A percentile compares a stretch with the other conserved stretches of the same genome.
phyloP scores from a whole-genome alignment of 169 alveolate genomes.

The Cryptosporidium viatorum region DNA sequence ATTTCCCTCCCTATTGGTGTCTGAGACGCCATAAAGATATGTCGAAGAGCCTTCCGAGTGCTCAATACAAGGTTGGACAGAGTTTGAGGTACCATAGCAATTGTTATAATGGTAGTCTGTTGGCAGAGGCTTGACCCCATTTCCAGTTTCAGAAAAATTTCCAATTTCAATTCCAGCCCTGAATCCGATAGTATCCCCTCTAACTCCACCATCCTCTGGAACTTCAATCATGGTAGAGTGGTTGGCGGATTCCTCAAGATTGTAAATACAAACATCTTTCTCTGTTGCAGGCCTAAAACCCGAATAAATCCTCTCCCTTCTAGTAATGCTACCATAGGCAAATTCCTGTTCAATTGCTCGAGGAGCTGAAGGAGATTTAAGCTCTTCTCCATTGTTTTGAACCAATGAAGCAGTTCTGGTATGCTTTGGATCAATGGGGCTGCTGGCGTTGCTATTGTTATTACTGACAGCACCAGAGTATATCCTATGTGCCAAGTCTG shows the following conservation, averaged over 20 bases:
- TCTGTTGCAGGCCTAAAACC: neutral
- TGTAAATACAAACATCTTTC: neutral
- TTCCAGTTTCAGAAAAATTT: neutral
- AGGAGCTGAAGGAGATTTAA: neutral
- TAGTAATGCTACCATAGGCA: neutral
- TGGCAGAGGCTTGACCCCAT: neutral
- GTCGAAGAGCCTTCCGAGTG: neutral
- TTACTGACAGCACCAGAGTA: neutral
- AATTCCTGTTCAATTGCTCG: neutral
- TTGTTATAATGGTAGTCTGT: neutral
- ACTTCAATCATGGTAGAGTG: neutral
- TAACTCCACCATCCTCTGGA: neutral
- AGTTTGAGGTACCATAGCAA: neutral
- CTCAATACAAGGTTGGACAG: neutral
- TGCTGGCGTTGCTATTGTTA: neutral
- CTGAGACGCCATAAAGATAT: neutral
- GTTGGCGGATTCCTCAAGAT: neutral
- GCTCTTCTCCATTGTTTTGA: neutral
- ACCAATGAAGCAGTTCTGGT: neutral
- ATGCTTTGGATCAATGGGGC: neutral
- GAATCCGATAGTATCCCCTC: neutral
- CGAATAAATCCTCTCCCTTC: neutral
- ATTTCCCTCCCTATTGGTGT: neutral
- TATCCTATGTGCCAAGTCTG: neutral
- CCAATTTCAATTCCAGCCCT: neutral